Evolutionary conservation across 805 yeast genomes (phyloP), one percentile per base, ranked within the genome.

Genomic region (Candida jianshihensis): DNA sequence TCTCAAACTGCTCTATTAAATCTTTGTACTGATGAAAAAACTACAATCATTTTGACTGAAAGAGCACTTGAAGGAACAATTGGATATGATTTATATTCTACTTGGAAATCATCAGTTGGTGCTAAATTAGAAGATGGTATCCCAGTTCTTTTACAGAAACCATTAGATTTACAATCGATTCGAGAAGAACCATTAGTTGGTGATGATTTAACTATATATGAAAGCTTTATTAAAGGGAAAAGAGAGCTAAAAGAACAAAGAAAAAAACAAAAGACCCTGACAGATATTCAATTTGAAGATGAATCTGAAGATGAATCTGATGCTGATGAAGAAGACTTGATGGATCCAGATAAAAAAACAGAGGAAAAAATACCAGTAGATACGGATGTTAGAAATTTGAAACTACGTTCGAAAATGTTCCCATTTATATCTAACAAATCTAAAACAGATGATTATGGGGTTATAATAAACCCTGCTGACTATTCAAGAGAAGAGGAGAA

Each of bases 401-500:
- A 52, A 21, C 47, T 47, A 10, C 40, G 54, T 24, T 44, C 66
- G 56, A 73, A 69, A 30, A 81, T 83, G 84, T 92, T 90, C 52
- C 97, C 96, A 11, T 82, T 65, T 47, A 62, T 74, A 26, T 70
- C 73, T 1, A 71, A 67, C 33, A 73, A 75, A 47, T 63, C 71
- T 18, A 75, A 82, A 45, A 63, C 70, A 32, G 97, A 92, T 53
- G 97, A 90, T 46, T 92, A 90, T 56, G 99, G 99, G 21, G 80
- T 76, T 38, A 60, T 79, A 2, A 78, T 89, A 16, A 78, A 81
- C 42, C 70, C 71, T 30, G 73, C 75, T 26, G 81, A 80, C 47
- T 82, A 79, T 49, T 70, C 66, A 22, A 62, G 71, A 38, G 75
- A 68, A 24, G 79, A 74, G 34, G 73, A 69, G 36, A 62, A 57